Evolutionary conservation across 495 filamentous ascomycete genomes (phyloP).

Genomic region (Cercophora scortea): DNA sequence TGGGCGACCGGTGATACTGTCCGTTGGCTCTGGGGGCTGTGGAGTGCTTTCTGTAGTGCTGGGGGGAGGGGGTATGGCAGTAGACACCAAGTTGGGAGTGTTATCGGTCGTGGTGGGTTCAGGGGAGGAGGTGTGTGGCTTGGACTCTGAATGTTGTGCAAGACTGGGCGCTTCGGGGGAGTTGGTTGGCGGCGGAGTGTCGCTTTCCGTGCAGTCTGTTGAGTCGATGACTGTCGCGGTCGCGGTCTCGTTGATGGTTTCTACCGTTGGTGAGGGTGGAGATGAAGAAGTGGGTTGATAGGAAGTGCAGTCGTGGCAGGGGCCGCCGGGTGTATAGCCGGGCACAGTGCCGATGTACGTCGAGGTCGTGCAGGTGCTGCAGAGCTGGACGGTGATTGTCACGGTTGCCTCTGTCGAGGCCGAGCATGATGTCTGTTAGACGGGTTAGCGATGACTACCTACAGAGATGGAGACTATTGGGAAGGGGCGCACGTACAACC

Average conservation of each 20-base stretch:
- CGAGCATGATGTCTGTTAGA: conserved; percentile 17
- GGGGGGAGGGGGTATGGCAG: neutral
- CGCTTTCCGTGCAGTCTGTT: neutral
- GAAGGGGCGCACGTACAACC: conserved; percentile 10
- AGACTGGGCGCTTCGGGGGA: neutral
- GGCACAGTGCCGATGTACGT: conserved; percentile 23
- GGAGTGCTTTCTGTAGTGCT: neutral
- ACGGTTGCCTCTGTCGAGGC: conserved; percentile 11
- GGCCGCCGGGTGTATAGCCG: conserved; percentile 20
- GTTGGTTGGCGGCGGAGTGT: neutral
- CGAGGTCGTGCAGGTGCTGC: conserved; percentile 17
- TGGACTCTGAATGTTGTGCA: too few species aligned
- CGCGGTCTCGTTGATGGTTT: neutral
- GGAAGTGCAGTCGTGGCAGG: conserved; percentile 20
- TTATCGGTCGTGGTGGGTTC: too few species aligned
- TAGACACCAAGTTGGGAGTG: neutral
- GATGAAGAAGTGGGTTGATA: neutral
- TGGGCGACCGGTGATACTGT: neutral
- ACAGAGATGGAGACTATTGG: neutral
- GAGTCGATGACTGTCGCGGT: neutral
- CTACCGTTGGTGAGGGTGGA: neutral
- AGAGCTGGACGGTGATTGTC: conserved; percentile 22
- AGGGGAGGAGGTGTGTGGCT: too few species aligned
- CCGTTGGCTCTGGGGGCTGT: neutral
- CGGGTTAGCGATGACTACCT: neutral